These are phyloP conservation scores for Didymella pinodella DNA, from an alignment of 2,329 filamentous ascomycete genomes.

Conservation along the genomic window DNA sequence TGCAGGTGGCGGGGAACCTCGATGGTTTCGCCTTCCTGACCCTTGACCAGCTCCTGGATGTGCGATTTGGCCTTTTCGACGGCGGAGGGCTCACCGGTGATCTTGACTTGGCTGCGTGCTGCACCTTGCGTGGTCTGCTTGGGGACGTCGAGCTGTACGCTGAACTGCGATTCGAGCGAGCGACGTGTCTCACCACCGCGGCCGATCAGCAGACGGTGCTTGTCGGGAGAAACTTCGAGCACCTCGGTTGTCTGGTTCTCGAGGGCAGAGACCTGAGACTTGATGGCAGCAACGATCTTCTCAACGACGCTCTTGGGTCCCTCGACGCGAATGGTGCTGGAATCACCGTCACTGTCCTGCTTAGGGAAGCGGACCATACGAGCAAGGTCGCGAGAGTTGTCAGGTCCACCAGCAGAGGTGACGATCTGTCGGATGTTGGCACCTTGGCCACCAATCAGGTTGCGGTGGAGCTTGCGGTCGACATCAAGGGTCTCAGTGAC, in stretches of 20 bases:
- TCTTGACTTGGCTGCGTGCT: constrained; percentile 83
- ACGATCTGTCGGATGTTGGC: constrained; percentile 87
- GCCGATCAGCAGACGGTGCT: constrained; percentile 90
- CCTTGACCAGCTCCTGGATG: constrained; percentile 79
- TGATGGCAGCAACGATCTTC: constrained; percentile 83
- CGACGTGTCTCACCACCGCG: constrained; percentile 88
- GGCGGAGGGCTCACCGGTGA: constrained; percentile 78
- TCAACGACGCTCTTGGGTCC: constrained; percentile 85
- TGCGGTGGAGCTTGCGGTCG: constrained; percentile 92
- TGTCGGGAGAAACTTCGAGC: constrained; percentile 84
- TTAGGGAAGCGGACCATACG: constrained; percentile 95
- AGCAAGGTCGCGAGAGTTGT: constrained; percentile 82
- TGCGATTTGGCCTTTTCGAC: constrained; percentile 89
- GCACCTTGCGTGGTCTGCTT: constrained; percentile 74
- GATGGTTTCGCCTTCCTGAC: constrained; percentile 88
- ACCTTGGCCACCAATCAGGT: constrained; percentile 86
- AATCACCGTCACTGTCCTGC: constrained; percentile 80
- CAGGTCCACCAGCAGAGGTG: constrained; percentile 84
- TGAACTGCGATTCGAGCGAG: constrained; percentile 84
- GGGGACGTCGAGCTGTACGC: constrained; percentile 87
- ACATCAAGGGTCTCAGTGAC: constrained; percentile 83
- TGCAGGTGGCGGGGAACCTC: constrained; percentile 83
- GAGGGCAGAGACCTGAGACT: constrained; percentile 81
- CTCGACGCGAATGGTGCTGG: constrained; percentile 84
- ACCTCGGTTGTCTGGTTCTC: constrained; percentile 81